These are phyloP conservation scores for Blastomyces percursus DNA, from an alignment of 2,329 filamentous ascomycete species.

Conservation along the genomic window DNA sequence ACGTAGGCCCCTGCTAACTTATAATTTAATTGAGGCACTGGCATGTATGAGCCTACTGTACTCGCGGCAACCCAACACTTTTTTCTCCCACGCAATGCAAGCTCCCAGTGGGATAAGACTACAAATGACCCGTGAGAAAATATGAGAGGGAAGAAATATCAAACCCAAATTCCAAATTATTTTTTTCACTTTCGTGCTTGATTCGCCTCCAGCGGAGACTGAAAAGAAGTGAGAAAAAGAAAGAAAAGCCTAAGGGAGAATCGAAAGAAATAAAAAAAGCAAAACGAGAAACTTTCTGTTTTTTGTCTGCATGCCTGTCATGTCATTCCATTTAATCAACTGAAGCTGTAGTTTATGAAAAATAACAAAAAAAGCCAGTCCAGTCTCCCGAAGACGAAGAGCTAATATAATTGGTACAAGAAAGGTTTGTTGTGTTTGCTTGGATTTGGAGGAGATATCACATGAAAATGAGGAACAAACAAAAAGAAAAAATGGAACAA, in stretches of 20 bases:
- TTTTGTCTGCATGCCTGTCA: background rate
- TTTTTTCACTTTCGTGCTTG: background rate
- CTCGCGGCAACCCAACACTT: too few species aligned
- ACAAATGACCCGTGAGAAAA: background rate
- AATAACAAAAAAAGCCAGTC: conserved; percentile 8
- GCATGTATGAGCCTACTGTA: too few species aligned
- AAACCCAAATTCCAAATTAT: background rate
- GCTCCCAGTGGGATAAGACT: background rate
- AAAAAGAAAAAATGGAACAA: background rate
- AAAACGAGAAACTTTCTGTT: background rate
- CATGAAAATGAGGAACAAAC: conserved; percentile 14
- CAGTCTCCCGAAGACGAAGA: conserved; percentile 12
- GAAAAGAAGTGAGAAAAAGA: background rate
- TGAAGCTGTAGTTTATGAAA: background rate
- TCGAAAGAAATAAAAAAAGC: background rate
- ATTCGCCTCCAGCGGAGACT: background rate
- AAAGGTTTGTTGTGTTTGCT: conserved; percentile 4
- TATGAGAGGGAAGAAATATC: background rate
- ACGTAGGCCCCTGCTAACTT: background rate
- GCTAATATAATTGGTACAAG: conserved; percentile 12
- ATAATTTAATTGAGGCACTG: too few species aligned
- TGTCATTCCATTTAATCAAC: background rate
- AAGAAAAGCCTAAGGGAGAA: background rate
- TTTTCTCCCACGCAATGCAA: too few species aligned
- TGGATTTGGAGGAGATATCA: conserved; percentile 15